phyloP scores from a whole-genome alignment of 2,329 filamentous ascomycete genomes.

The Sporothrix variecibatus region DNA sequence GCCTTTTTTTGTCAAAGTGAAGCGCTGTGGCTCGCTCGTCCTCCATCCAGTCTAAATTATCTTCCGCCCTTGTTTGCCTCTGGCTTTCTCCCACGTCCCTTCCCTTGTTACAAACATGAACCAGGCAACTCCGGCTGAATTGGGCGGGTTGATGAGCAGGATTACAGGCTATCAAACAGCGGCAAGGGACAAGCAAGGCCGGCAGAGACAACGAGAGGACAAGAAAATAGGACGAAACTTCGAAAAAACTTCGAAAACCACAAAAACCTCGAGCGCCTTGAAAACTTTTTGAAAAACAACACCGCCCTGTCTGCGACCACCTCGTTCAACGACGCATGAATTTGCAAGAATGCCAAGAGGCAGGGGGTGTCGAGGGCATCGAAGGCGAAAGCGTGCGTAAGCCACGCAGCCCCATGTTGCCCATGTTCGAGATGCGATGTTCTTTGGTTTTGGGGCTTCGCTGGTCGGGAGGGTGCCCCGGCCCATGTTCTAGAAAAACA shows the following conservation, averaged over 20 bases:
- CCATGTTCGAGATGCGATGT: slow-evolving; percentile 8
- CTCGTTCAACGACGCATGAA: background rate
- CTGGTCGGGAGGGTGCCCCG: background rate
- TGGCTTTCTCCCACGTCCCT: background rate
- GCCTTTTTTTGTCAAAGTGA: background rate
- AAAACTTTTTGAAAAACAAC: background rate
- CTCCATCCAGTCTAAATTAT: background rate
- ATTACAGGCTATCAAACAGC: slow-evolving; percentile 15
- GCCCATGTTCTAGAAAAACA: slow-evolving; percentile 9
- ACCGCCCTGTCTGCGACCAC: background rate
- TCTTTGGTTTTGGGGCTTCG: background rate
- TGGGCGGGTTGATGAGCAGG: slow-evolving; percentile 1
- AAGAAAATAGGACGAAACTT: background rate
- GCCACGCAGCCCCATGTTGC: slow-evolving; percentile 2
- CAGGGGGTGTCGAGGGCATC: slow-evolving; percentile 5
- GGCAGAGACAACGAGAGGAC: background rate
- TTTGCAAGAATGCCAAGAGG: slow-evolving; percentile 17
- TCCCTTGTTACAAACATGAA: background rate
- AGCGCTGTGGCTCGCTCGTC: background rate
- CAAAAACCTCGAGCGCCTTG: background rate
- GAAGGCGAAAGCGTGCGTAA: slow-evolving; percentile 15
- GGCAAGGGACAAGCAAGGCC: background rate
- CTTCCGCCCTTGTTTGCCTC: background rate
- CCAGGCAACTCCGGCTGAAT: slow-evolving; percentile 21
- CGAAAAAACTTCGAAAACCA: background rate